Conservation (phyloP, 495 filamentous ascomycete species). For the Aspergillus leporis region DNA sequence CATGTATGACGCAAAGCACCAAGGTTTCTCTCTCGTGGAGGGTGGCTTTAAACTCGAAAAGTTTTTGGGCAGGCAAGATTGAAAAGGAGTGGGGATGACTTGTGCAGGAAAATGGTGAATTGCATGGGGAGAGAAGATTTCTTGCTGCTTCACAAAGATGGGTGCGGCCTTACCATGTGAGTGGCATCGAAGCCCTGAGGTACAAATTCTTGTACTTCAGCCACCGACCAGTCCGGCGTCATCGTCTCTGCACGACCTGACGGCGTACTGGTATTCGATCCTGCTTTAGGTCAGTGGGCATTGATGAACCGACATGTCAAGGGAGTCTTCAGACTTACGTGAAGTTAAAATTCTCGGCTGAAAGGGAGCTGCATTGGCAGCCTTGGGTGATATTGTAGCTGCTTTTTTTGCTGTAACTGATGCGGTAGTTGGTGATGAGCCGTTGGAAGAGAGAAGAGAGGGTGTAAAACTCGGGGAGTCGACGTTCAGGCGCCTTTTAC, state of each 20-base stretch:
- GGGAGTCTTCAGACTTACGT: constrained; percentile 31
- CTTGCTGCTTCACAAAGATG: neutral
- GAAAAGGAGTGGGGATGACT: neutral
- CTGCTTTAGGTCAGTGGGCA: constrained; percentile 36
- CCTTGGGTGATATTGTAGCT: constrained; percentile 77
- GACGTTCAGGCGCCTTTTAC: constrained; percentile 87
- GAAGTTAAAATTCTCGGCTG: constrained; percentile 62
- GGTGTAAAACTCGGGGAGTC: constrained; percentile 97
- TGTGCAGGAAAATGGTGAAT: neutral
- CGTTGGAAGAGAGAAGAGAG: constrained; percentile 52
- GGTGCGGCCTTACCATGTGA: constrained; percentile 55
- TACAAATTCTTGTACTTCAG: constrained; percentile 77
- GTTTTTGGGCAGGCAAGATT: neutral
- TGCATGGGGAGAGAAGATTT: neutral
- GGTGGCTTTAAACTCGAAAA: neutral
- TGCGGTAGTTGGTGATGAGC: constrained; percentile 36
- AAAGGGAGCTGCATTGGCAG: constrained; percentile 87
- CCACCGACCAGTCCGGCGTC: constrained; percentile 55
- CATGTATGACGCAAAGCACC: neutral
- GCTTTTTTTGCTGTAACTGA: constrained; percentile 55
- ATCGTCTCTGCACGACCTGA: constrained; percentile 52
- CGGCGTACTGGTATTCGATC: constrained; percentile 46
- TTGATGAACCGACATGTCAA: neutral
- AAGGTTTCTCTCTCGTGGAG: neutral
- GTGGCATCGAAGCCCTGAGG: constrained; percentile 69